Percentiles rank a stretch among this genome's conserved stretches.
phyloP scores from a whole-genome alignment of 2,329 filamentous ascomycete genomes.

The Tolypocladium ovalisporum region DNA sequence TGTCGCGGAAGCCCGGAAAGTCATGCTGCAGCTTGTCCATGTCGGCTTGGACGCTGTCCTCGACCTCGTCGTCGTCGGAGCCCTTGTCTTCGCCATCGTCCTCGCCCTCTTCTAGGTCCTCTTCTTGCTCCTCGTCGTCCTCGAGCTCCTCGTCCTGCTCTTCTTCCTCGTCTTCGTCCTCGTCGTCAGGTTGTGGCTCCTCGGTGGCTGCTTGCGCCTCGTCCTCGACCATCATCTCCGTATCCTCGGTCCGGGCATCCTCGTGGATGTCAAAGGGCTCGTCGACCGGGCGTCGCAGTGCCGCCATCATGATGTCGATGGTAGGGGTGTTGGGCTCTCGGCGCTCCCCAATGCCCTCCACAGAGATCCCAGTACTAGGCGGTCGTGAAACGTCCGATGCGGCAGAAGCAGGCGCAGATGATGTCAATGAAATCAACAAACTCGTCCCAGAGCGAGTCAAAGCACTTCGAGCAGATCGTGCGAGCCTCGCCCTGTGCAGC shows the following conservation, averaged over 20 bases:
- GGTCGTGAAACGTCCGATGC: not conserved
- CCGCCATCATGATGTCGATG: not conserved
- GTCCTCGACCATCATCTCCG: constrained; percentile 36
- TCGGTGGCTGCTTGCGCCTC: constrained; percentile 14
- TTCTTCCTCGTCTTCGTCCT: constrained; percentile 16
- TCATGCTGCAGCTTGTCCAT: constrained; percentile 75
- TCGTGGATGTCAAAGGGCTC: constrained; percentile 38
- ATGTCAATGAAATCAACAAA: not conserved
- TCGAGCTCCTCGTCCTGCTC: constrained; percentile 15
- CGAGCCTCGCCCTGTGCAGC: not conserved
- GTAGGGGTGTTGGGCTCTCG: not conserved
- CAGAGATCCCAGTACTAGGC: too few species aligned
- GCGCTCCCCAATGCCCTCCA: not conserved
- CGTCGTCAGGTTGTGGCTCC: constrained; percentile 15
- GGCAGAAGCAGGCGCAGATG: not conserved
- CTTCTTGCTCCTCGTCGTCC: constrained; percentile 20
- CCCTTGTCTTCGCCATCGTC: constrained; percentile 30
- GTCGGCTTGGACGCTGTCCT: constrained; percentile 65
- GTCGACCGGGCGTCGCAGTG: constrained; percentile 9
- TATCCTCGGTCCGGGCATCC: constrained; percentile 38
- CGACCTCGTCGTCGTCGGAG: constrained; percentile 52
- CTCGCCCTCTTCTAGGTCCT: constrained; percentile 24
- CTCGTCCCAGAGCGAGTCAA: not conserved
- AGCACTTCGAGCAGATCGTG: not conserved
- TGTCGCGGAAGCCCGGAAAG: constrained; percentile 73